Base-by-base conservation (phyloP, 2,329 filamentous ascomycete genomes). In the Fusarium circinatum region DNA sequence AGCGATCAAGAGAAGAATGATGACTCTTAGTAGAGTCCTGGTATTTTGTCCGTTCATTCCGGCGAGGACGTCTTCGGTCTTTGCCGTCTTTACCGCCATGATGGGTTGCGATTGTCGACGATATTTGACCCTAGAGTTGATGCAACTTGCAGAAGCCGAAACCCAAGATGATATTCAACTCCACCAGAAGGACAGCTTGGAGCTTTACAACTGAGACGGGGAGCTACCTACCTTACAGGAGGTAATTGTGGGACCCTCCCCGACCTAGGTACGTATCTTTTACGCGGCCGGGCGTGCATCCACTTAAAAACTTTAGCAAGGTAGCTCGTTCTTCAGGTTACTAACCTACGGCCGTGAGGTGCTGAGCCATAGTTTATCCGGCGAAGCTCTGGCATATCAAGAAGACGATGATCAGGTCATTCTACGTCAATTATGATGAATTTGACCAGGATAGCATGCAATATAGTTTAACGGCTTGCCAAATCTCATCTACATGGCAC, bases 1-100 rank as follows among this genome's bases (percentile, higher is more conserved):
- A 75, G 96, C 96, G 84, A 99, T 98, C 80, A 96, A 90, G 80
- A 88, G 89, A 78, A 99, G 91, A 85, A 99, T 99, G 80, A 97
- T 89, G 78, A 98, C 91, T 81, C 95, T 92, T 75, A 99, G 87
- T 79, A 98, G 85, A 75, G 94, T 93, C 83, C 95, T 91, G 73
- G 94, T 94, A 83, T 91, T 98, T 84, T 92, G 89, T 78, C 92
- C 93, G 82, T 91, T 92, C 82, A 94, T 93, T 86, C 94, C 91
- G 81, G 94, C 89, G 82, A 96, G 88, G 79, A 86, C 83, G 76
- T 87, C 86, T 80, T 89, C 78, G 60, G 82, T 76, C 76, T 81
- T 78, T 77, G 80, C 81, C 84, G 84, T 83, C 76, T 81, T 78
- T 77, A 79, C 82, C 84, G 84, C 82, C 85, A 86, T 87, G 71